phyloP scores from a whole-genome alignment of 805 yeast genomes.

The Suhomyces prunicola region DNA sequence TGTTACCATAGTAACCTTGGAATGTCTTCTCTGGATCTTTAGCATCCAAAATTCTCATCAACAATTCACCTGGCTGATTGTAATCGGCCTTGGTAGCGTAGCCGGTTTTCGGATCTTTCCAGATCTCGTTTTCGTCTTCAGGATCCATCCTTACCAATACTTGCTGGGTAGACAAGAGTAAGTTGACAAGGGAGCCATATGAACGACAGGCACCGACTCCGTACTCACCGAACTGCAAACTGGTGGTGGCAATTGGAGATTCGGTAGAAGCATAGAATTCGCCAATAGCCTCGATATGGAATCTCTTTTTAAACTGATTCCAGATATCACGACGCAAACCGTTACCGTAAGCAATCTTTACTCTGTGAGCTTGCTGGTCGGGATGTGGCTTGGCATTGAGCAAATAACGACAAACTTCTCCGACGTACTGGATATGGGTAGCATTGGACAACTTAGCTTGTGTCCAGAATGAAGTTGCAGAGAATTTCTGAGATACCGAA shows the following conservation, averaged over 20 bases:
- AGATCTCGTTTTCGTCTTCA: conserved; percentile 68
- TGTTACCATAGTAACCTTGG: conserved; percentile 86
- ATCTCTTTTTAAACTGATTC: conserved; percentile 73
- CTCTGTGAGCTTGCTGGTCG: conserved; percentile 59
- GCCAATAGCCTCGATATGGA: conserved; percentile 71
- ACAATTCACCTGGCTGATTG: conserved; percentile 82
- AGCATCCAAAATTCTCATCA: conserved; percentile 69
- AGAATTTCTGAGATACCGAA: conserved; percentile 76
- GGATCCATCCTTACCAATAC: conserved; percentile 72
- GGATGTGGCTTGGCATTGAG: conserved; percentile 63
- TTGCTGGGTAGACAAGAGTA: conserved; percentile 51
- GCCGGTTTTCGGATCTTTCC: conserved; percentile 65
- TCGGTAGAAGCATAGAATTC: conserved; percentile 95
- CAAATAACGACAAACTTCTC: conserved; percentile 89
- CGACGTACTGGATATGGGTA: conserved; percentile 88
- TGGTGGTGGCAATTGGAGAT: conserved; percentile 84
- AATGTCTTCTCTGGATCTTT: conserved; percentile 68
- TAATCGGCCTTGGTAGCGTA: conserved; percentile 50
- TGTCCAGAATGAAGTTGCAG: conserved; percentile 84
- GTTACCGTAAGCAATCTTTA: conserved; percentile 80
- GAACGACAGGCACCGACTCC: conserved; percentile 89
- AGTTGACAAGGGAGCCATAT: conserved; percentile 61
- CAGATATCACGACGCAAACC: conserved; percentile 89
- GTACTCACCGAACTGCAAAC: conserved; percentile 68
- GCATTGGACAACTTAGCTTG: conserved; percentile 71